Conservation (phyloP, 2,329 filamentous ascomycete species). For the Teratosphaeriaceae sp. region DNA sequence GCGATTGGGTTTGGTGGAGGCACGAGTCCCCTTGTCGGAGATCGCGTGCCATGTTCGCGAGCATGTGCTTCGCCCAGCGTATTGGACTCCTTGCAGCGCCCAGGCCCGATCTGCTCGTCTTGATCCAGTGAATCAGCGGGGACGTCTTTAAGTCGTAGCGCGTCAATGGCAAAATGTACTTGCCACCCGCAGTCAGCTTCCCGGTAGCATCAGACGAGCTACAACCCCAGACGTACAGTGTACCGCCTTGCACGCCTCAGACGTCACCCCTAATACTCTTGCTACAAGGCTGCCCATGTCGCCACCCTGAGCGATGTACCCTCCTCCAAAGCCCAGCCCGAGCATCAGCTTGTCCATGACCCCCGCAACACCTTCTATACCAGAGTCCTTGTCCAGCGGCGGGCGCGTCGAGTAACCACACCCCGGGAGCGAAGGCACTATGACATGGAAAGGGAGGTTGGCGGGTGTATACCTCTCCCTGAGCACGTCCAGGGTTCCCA, state of each 20-base stretch:
- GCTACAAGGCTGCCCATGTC: slow-evolving; percentile 47
- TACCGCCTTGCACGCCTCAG: slow-evolving; percentile 43
- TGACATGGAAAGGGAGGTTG: slow-evolving; percentile 50
- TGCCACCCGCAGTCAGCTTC: neutral
- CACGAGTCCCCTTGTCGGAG: slow-evolving; percentile 41
- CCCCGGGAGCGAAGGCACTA: slow-evolving; percentile 51
- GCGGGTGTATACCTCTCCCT: slow-evolving; percentile 43
- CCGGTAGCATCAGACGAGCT: too few relatives aligned
- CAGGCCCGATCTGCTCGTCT: slow-evolving; percentile 18
- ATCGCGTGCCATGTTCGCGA: slow-evolving; percentile 46
- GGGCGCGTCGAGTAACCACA: slow-evolving; percentile 47
- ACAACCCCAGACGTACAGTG: slow-evolving; percentile 11
- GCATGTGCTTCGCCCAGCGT: slow-evolving; percentile 44
- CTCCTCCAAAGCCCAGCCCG: slow-evolving; percentile 44
- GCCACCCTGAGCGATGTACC: slow-evolving; percentile 52
- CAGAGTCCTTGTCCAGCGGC: slow-evolving; percentile 41
- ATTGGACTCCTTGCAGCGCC: slow-evolving; percentile 17
- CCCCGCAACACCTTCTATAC: slow-evolving; percentile 33
- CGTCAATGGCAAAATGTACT: slow-evolving; percentile 16
- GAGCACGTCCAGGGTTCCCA: slow-evolving; percentile 45
- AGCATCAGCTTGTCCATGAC: slow-evolving; percentile 48
- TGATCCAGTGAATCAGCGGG: slow-evolving; percentile 11
- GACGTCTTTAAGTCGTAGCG: slow-evolving; percentile 2
- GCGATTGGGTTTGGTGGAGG: neutral
- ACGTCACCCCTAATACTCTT: slow-evolving; percentile 36